Evolutionary conservation across 768 basidiomycete species (phyloP).

Genomic region (Fistulinella prunicolor): DNA sequence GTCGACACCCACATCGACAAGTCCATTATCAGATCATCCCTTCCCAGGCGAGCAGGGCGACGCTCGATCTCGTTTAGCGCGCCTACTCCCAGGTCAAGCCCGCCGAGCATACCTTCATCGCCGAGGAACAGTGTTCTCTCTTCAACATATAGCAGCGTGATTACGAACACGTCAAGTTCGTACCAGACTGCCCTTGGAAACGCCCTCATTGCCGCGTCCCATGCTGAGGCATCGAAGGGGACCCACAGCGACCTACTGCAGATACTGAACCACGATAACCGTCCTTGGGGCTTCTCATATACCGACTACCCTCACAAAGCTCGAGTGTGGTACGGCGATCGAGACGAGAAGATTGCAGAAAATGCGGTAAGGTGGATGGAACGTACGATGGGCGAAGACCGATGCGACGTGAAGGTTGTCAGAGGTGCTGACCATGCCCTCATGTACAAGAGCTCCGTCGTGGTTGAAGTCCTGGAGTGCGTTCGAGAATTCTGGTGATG

Average conservation of each 20-base stretch:
- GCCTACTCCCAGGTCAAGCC: conserved; percentile 36
- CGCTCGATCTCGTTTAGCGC: conserved; percentile 68
- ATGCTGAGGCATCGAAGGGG: conserved; percentile 90
- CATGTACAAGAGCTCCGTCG: conserved; percentile 88
- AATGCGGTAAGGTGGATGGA: conserved; percentile 93
- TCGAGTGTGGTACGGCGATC: conserved; percentile 90
- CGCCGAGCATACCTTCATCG: conserved; percentile 51
- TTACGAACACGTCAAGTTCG: conserved; percentile 25
- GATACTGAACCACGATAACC: conserved; percentile 87
- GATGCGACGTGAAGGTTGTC: conserved; percentile 78
- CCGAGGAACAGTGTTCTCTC: conserved; percentile 47
- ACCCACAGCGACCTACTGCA: conserved; percentile 88
- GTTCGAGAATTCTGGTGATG: conserved; percentile 61
- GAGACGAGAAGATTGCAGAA: conserved; percentile 91
- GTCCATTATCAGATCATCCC: conserved; percentile 32
- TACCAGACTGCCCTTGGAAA: conserved; percentile 77
- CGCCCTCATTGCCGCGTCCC: conserved; percentile 89
- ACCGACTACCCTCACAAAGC: conserved; percentile 70
- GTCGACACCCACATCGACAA: conserved; percentile 34
- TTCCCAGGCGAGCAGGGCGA: conserved; percentile 52
- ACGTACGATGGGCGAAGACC: conserved; percentile 69
- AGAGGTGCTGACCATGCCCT: conserved; percentile 89
- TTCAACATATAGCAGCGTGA: conserved; percentile 21
- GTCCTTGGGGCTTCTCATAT: conserved; percentile 91
- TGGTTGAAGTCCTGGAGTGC: conserved; percentile 80